These are phyloP conservation scores for Catharanthus roseus DNA, from an alignment of 257 asterid genomes.

Conservation along the genomic window DNA sequence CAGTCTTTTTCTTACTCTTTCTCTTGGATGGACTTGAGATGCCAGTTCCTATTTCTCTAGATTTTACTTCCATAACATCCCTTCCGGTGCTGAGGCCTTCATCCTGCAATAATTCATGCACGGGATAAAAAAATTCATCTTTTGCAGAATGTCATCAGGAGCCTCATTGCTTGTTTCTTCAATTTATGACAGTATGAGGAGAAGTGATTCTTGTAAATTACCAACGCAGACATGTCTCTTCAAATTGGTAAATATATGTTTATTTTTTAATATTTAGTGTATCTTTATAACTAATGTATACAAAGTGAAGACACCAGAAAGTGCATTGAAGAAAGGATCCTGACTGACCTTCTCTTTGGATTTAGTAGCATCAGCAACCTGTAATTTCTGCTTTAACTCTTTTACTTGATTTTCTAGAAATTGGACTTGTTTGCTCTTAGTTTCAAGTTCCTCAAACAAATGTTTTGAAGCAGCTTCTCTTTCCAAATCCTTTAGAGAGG, in stretches of 20 bases:
- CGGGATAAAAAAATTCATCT: background rate
- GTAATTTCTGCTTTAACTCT: slow-evolving; percentile 54
- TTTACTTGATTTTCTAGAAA: slow-evolving; percentile 46
- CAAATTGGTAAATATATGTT: no score
- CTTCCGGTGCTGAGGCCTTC: slow-evolving; percentile 19
- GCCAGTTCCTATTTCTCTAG: slow-evolving; percentile 48
- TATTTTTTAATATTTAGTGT: no score
- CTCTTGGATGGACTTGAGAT: slow-evolving; percentile 45
- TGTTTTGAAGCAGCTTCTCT: slow-evolving; percentile 50
- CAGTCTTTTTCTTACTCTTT: slow-evolving; percentile 65
- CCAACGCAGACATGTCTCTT: no score
- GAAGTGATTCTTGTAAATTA: no score
- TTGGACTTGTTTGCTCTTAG: slow-evolving; percentile 49
- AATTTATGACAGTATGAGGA: no score
- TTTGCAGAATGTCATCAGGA: no score
- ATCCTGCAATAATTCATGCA: slow-evolving; percentile 29
- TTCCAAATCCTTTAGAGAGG: slow-evolving; percentile 52
- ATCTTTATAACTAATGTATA: background rate
- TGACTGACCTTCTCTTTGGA: slow-evolving; percentile 65
- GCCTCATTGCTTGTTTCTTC: no score
- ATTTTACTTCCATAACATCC: slow-evolving; percentile 40
- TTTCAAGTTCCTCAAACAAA: slow-evolving; percentile 45
- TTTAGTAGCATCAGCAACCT: slow-evolving; percentile 58
- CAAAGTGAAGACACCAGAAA: background rate
- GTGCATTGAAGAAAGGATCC: slow-evolving; percentile 12